Base-by-base conservation (phyloP, 495 filamentous ascomycete species). In the Hypoxylon subgilvum region DNA sequence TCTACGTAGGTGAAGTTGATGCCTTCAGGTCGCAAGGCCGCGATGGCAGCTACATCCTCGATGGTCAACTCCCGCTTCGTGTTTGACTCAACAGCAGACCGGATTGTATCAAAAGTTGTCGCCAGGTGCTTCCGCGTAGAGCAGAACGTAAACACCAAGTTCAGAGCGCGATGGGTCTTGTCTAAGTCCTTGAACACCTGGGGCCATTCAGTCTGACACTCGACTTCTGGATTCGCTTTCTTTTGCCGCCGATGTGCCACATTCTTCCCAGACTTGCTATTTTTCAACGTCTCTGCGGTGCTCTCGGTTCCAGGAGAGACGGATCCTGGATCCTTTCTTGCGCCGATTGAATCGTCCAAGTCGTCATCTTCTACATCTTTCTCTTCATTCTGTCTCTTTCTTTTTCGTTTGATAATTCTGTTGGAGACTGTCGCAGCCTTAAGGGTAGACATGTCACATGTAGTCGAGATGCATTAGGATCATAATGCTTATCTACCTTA, bases 111-210 rank as follows among this genome's bases (percentile, higher is more conserved):
- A 64, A 96, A 92, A 0, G 95, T 96, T 0, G 94, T 97, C 0
- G 87, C 86, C 6, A 97, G 76, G 56, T 96, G 90, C 68, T 95
- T 96, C 6, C 95, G 86, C 6, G 93, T 92, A 66, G 86, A 93
- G 71, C 89, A 92, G 72, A 98, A 97, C 0, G 94, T 97, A 65
- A 90, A 96, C 5, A 97, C 91, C 3, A 97, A 72, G 64, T 96
- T 97, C 49, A 98, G 73, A 5, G 95, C 92, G 47, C 86, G 82
- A 68, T 96, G 88, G 0, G 85, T 89, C 66, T 89, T 86, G 4
- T 86, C 83, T 6, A 98, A 82, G 31, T 76, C 74, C 35, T 82
- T 85, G 70, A 97, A 89, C 46, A 79, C 74, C 1, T 82, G 78
- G 0, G 94, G 93, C 91, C 91, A 95, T 32, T 86, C 61, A 32